Conservation (phyloP, 1,139 yeast genomes). For the Williopsis jadinii region DNA sequence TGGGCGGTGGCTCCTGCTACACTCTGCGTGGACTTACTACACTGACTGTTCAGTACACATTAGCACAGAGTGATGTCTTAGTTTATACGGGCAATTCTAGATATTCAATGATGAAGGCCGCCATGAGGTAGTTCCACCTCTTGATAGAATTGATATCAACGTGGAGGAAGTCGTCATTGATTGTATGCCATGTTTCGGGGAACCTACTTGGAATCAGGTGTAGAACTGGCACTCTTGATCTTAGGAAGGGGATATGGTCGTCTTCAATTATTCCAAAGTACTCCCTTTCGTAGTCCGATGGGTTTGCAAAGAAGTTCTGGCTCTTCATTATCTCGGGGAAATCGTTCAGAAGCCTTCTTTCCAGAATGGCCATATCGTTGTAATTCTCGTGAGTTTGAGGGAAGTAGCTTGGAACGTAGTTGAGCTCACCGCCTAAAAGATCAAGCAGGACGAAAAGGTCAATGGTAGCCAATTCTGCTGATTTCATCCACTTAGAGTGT, state of each 20-base stretch:
- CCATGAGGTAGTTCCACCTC: conserved; percentile 14
- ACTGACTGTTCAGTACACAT: neutral
- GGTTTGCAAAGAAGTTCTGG: conserved; percentile 15
- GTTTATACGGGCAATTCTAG: conserved; percentile 8
- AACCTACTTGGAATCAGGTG: conserved; percentile 45
- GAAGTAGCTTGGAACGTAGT: conserved; percentile 39
- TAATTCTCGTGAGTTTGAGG: conserved; percentile 34
- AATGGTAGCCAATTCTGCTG: conserved; percentile 22
- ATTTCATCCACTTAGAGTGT: conserved; percentile 32
- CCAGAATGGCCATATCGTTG: conserved; percentile 27
- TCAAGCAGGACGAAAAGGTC: conserved; percentile 43
- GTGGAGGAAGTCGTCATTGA: conserved; percentile 26
- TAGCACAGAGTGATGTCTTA: neutral
- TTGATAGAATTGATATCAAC: conserved; percentile 21
- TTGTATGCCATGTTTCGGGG: conserved; percentile 46
- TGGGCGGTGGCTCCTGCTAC: too few species aligned
- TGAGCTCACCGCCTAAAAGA: conserved; percentile 35
- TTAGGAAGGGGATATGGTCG: conserved; percentile 46
- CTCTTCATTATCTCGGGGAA: conserved; percentile 5
- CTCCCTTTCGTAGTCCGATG: conserved; percentile 14
- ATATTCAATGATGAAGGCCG: conserved; percentile 14
- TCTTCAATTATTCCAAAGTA: conserved; percentile 35
- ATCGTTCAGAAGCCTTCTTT: conserved; percentile 16
- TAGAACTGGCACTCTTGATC: conserved; percentile 38
- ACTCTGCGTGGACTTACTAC: too few species aligned